These are phyloP conservation scores for Fusarium proliferatum DNA, from an alignment of 2,329 filamentous ascomycete species.

Conservation along the genomic window DNA sequence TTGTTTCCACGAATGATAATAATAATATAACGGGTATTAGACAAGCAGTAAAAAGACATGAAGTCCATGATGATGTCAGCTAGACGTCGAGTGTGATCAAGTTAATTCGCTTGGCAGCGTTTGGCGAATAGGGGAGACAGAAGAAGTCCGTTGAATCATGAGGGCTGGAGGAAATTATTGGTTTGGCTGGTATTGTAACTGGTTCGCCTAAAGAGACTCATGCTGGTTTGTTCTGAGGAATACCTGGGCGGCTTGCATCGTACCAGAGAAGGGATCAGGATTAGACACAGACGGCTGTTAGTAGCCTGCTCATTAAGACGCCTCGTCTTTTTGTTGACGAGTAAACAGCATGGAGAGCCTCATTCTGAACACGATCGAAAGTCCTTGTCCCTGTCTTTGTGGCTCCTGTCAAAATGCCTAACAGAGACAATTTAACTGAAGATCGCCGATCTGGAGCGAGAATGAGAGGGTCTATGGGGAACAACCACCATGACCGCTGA, in stretches of 20 bases:
- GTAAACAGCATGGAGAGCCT: constrained; percentile 15
- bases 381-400: constrained; percentile 5
- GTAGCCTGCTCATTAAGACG: constrained; percentile 26
- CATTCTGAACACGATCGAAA: constrained; percentile 7
- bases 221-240: not conserved
- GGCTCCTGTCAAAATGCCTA: constrained; percentile 16
- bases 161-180: constrained; percentile 13
- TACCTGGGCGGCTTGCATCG: not conserved
- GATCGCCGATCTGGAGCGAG: constrained; percentile 42
- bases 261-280: not conserved
- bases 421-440: constrained; percentile 20
- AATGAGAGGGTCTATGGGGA: constrained; percentile 25
- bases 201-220: not conserved
- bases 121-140: constrained; percentile 36
- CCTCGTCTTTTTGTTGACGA: constrained; percentile 1
- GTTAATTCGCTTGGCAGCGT: constrained; percentile 23
- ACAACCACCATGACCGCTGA: constrained; percentile 9
- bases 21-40: constrained; percentile 6
- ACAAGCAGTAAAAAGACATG: constrained; percentile 1
- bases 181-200: constrained; percentile 6
- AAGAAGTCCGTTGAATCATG: constrained; percentile 26
- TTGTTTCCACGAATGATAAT: constrained; percentile 28
- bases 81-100: constrained; percentile 30
- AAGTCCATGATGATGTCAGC: constrained; percentile 43
- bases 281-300: not conserved